These are phyloP conservation scores for Podochytrium sp. DNA, from an alignment of 192 early-diverging fungal genomes.

Conservation along the genomic window DNA sequence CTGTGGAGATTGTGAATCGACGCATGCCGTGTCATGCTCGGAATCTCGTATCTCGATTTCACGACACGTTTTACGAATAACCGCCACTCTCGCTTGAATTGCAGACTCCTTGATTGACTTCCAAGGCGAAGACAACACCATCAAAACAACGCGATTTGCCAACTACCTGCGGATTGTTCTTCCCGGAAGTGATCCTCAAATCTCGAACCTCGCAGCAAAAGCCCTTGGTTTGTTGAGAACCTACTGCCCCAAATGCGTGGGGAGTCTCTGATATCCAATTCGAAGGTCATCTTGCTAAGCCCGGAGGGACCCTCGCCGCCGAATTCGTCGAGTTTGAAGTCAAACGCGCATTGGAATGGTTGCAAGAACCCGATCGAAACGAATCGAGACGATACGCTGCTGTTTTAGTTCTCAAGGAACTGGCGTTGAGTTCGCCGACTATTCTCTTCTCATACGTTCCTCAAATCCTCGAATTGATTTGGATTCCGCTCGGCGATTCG, in stretches of 20 bases:
- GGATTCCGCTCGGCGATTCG: constrained; percentile 81
- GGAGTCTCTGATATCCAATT: neutral
- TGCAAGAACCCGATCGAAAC: constrained; percentile 76
- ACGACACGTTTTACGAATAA: too few relatives aligned
- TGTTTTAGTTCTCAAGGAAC: constrained; percentile 75
- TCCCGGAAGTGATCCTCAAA: constrained; percentile 71
- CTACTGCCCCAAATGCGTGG: neutral
- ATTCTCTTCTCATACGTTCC: constrained; percentile 80
- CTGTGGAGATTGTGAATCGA: too few relatives aligned
- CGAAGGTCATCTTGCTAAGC: constrained; percentile 63
- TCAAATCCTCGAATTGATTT: constrained; percentile 83
- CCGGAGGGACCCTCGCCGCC: constrained; percentile 70
- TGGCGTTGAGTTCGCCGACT: constrained; percentile 79
- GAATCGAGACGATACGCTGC: constrained; percentile 80
- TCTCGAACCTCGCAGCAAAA: constrained; percentile 73
- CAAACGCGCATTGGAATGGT: constrained; percentile 81
- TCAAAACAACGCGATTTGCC: constrained; percentile 76
- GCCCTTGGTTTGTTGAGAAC: constrained; percentile 61
- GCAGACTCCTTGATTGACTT: constrained; percentile 82
- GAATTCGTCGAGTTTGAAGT: constrained; percentile 87
- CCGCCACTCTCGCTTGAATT: too few relatives aligned
- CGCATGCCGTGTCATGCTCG: too few relatives aligned
- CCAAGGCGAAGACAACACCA: constrained; percentile 78
- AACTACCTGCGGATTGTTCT: constrained; percentile 81
- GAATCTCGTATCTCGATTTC: too few relatives aligned